These are phyloP conservation scores for Sporothrix mexicana DNA, from an alignment of 2,329 filamentous ascomycete genomes.

Conservation along the genomic window DNA sequence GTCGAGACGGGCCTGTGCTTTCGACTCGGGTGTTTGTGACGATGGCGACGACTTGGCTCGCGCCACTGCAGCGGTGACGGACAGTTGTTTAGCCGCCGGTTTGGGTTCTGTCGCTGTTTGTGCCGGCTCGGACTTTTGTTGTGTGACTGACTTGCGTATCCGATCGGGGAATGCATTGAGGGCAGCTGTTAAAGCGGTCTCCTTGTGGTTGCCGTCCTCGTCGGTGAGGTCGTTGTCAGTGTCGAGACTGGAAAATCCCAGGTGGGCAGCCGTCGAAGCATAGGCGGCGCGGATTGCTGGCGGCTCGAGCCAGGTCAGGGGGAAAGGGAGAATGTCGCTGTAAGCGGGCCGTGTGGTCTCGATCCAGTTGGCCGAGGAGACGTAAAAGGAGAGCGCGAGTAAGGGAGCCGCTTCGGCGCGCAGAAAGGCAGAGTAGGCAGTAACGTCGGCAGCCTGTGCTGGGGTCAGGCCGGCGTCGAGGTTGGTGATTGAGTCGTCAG, in stretches of 20 bases:
- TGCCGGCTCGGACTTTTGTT: constrained; percentile 1
- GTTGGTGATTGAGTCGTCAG: constrained; percentile 40
- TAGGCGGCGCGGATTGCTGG: constrained; percentile 73
- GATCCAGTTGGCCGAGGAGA: constrained; percentile 87
- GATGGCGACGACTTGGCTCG: constrained; percentile 52
- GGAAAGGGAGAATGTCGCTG: constrained; percentile 79
- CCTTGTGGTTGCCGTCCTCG: constrained; percentile 46
- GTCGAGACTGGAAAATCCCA: constrained; percentile 72
- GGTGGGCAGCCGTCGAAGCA: constrained; percentile 69
- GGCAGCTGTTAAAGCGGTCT: constrained; percentile 31
- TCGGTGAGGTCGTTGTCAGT: constrained; percentile 49
- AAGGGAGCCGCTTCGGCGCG: constrained; percentile 76
- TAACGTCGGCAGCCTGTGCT: constrained; percentile 53
- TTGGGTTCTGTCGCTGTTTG: neutral
- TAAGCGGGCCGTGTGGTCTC: constrained; percentile 79
- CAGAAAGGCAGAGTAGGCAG: constrained; percentile 71
- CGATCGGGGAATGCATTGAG: constrained; percentile 36
- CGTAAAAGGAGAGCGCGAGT: constrained; percentile 85
- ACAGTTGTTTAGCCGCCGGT: constrained; percentile 1
- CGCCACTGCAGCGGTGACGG: neutral
- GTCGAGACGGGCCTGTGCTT: constrained; percentile 76
- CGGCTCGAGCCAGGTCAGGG: constrained; percentile 85
- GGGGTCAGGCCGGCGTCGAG: constrained; percentile 51
- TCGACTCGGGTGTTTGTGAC: constrained; percentile 72
- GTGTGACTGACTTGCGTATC: constrained; percentile 26